Evolutionary conservation across 2,329 filamentous ascomycete species (phyloP).

Genomic region (Calycina herbarum): DNA sequence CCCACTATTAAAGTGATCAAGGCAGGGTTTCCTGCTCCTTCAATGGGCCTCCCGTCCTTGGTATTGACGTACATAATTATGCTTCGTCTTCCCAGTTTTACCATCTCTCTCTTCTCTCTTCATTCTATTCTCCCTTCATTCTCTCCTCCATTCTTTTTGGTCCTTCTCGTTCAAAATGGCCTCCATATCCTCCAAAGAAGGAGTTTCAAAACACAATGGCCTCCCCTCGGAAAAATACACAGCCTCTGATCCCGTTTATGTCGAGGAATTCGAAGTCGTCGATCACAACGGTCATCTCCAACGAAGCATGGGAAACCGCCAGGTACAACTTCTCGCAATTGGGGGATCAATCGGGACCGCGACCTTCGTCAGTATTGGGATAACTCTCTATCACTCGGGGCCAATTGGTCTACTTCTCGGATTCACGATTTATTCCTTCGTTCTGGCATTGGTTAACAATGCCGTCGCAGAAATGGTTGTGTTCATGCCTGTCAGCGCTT

Average conservation of each 20-base stretch:
- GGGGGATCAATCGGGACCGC: conserved; percentile 43
- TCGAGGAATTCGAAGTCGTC: background rate
- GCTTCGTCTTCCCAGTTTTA: too few species aligned
- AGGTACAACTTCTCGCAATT: conserved; percentile 27
- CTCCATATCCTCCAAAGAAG: background rate
- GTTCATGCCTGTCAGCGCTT: conserved; percentile 53
- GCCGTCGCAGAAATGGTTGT: conserved; percentile 54
- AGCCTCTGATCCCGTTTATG: background rate
- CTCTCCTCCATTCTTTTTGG: background rate
- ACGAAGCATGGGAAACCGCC: conserved; percentile 32
- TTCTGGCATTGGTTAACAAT: conserved; percentile 30
- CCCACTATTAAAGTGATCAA: too few species aligned
- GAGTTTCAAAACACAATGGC: background rate
- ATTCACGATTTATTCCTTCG: conserved; percentile 10
- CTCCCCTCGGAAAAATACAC: background rate
- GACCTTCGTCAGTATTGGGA: conserved; percentile 50
- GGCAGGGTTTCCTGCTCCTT: too few species aligned
- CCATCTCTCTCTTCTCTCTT: background rate
- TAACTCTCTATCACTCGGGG: conserved; percentile 49
- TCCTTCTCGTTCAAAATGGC: background rate
- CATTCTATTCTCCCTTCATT: background rate
- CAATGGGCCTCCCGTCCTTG: too few species aligned
- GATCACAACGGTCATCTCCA: background rate
- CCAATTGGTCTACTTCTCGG: conserved; percentile 52
- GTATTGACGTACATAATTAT: too few species aligned